A percentile compares a stretch with the other conserved stretches of the same genome.
Evolutionary conservation across 108 stramenopile genomes (phyloP).

Genomic region (Aurantiochytrium sp.): DNA sequence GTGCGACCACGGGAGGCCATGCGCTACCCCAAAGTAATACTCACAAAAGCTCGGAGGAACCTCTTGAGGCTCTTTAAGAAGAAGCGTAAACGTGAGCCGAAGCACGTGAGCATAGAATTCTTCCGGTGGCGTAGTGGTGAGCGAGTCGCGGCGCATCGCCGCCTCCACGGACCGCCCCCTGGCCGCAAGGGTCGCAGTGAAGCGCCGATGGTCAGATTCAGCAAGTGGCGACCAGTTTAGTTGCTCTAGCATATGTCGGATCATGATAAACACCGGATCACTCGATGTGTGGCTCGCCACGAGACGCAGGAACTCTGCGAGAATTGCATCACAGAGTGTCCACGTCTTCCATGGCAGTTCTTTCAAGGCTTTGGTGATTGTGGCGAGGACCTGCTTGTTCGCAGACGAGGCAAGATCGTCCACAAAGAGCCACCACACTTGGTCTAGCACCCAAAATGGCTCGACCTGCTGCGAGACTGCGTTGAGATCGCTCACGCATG

Average conservation of each 20-base stretch:
- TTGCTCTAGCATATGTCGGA: not conserved
- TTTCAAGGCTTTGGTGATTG: not conserved
- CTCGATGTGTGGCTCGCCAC: not conserved
- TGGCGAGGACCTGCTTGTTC: not conserved
- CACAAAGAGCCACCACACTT: not conserved
- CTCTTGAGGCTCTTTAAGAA: not conserved
- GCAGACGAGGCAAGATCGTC: not conserved
- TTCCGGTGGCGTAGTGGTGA: not conserved
- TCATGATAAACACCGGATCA: not conserved
- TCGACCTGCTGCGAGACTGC: not conserved
- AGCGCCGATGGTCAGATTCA: not conserved
- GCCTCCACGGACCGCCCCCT: not conserved
- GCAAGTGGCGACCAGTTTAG: not conserved
- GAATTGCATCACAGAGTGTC: not conserved
- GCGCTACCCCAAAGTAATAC: not conserved
- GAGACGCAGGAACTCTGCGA: not conserved
- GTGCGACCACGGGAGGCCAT: not conserved
- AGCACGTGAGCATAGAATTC: not conserved
- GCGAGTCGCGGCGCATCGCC: not conserved
- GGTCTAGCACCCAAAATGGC: not conserved
- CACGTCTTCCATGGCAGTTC: not conserved
- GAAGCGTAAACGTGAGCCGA: not conserved
- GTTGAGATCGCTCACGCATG: not conserved
- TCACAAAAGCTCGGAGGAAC: not conserved
- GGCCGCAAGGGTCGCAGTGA: not conserved